Percentiles rank a stretch among this genome's conserved stretches.
Evolutionary conservation across 306 rosid genomes (phyloP).

Genomic region (Rosa chinensis): DNA sequence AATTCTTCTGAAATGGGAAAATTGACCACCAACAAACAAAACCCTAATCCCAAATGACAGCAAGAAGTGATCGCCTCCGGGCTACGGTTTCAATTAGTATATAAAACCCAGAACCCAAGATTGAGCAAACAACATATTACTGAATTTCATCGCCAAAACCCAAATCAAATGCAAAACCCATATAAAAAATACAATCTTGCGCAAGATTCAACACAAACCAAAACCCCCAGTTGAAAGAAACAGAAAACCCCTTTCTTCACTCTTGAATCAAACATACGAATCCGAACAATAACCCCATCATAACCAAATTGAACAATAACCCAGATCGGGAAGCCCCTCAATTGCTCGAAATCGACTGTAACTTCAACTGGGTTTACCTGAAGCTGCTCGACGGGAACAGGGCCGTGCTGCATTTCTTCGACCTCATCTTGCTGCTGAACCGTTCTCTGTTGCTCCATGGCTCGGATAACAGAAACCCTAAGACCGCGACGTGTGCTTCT

Average conservation of each 20-base stretch:
- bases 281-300: not conserved
- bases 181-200: conserved; percentile 7
- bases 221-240: not conserved
- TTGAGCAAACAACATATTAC: not conserved
- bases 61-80: not conserved
- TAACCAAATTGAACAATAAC: conserved; percentile 12
- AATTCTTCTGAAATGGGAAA: not conserved
- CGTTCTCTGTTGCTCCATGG: conserved; percentile 75
- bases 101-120: conserved; percentile 9
- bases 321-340: not conserved
- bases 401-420: conserved; percentile 84
- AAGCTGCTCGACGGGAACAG: conserved; percentile 83
- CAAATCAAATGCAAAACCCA: conserved; percentile 11
- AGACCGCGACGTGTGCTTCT: not conserved
- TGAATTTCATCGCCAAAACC: conserved; percentile 16
- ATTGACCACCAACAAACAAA: not conserved
- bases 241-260: not conserved
- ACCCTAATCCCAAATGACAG: not conserved
- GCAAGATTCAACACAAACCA: not conserved
- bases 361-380: conserved; percentile 47
- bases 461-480: conserved; percentile 1
- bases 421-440: conserved; percentile 49
- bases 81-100: conserved; percentile 13
- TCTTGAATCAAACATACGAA: not conserved
- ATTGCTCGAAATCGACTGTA: not conserved